These are phyloP conservation scores for Hypoxylon fragiforme DNA, from an alignment of 495 filamentous ascomycete genomes.

Conservation along the genomic window DNA sequence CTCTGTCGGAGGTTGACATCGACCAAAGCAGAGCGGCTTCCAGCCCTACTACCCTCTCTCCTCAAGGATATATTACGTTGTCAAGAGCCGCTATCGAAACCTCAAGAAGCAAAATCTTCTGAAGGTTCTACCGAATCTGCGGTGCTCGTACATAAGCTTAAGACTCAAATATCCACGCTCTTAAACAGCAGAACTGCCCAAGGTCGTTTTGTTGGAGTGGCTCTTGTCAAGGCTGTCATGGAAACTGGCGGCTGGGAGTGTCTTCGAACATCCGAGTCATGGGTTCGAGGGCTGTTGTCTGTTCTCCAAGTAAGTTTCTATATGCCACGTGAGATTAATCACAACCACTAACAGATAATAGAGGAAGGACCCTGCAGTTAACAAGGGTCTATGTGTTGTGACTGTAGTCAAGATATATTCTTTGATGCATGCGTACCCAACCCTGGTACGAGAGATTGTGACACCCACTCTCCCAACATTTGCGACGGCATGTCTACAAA, in stretches of 20 bases:
- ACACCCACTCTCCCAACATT: conserved; percentile 79
- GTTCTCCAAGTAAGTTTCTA: conserved; percentile 64
- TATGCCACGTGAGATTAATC: conserved; percentile 9
- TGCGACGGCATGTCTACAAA: conserved; percentile 69
- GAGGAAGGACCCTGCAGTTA: conserved; percentile 74
- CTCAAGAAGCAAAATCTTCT: conserved; percentile 54
- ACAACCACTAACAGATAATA: conserved; percentile 40
- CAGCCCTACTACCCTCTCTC: conserved; percentile 62
- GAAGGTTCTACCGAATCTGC: conserved; percentile 60
- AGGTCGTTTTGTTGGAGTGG: conserved; percentile 74
- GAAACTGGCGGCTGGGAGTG: conserved; percentile 81
- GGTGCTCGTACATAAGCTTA: conserved; percentile 73
- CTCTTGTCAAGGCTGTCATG: conserved; percentile 76
- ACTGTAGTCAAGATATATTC: conserved; percentile 80
- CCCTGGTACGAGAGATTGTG: conserved; percentile 82
- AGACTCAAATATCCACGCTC: conserved; percentile 73
- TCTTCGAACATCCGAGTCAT: conserved; percentile 67
- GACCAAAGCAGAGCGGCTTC: conserved; percentile 64
- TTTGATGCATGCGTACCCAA: conserved; percentile 77
- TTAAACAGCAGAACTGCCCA: conserved; percentile 71
- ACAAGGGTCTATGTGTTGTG: conserved; percentile 73
- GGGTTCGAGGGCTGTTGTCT: conserved; percentile 71
- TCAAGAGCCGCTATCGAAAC: conserved; percentile 57
- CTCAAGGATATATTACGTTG: conserved; percentile 64
- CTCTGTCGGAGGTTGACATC: conserved; percentile 69